These are phyloP conservation scores for Phytophthora ramorum DNA, from an alignment of 352 stramenopile genomes.

Conservation along the genomic window DNA sequence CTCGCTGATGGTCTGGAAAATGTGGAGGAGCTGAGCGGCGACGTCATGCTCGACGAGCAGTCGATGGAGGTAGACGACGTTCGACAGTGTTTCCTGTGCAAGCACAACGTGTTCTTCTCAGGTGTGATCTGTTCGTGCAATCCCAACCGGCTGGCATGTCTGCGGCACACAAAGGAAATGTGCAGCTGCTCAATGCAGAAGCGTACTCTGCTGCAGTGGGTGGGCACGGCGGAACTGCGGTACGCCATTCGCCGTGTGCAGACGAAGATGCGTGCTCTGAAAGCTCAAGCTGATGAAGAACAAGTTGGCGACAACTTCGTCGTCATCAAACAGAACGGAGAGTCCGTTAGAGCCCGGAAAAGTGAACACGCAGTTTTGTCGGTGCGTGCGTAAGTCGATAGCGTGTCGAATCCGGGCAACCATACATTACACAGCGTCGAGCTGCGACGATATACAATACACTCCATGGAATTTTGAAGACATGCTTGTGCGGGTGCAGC, in stretches of 20 bases:
- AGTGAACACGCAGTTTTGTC: background rate
- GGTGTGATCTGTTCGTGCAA: constrained; percentile 75
- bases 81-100: constrained; percentile 72
- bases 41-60: constrained; percentile 78
- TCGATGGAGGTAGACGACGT: constrained; percentile 79
- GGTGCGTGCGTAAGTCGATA: too few relatives aligned
- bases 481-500: background rate
- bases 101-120: constrained; percentile 86
- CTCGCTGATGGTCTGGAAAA: constrained; percentile 48
- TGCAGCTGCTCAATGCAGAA: constrained; percentile 64
- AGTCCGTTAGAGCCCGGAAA: constrained; percentile 16
- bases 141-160: constrained; percentile 61
- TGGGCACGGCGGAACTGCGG: constrained; percentile 63
- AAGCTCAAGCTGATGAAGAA: constrained; percentile 9
- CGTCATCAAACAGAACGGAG: constrained; percentile 13
- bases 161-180: constrained; percentile 71
- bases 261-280: constrained; percentile 59
- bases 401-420: too few relatives aligned
- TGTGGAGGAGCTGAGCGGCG: constrained; percentile 64
- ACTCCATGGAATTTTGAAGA: constrained; percentile 1
- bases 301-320: constrained; percentile 8
- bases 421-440: too few relatives aligned
- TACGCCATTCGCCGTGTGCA: constrained; percentile 78
- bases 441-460: background rate
- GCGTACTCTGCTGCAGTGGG: constrained; percentile 73